A percentile compares a stretch with the other conserved stretches of the same genome.
Conservation (phyloP, 768 basidiomycete genomes). For the Pleurotus tuoliensis region DNA sequence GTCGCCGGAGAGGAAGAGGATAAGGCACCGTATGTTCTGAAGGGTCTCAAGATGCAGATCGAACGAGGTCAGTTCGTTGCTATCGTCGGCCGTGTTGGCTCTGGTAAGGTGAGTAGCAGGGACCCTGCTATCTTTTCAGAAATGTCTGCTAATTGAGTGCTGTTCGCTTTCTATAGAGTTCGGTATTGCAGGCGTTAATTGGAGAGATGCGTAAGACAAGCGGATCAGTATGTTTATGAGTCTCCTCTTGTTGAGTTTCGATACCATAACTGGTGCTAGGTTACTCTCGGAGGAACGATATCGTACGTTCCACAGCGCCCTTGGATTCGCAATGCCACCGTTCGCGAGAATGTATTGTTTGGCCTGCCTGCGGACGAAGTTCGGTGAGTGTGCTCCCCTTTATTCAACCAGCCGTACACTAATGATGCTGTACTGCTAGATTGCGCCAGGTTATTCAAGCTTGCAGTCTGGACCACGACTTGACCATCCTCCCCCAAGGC, state of each 20-base stretch:
- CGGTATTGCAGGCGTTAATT: conserved; percentile 29
- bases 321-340: conserved; percentile 65
- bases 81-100: conserved; percentile 50
- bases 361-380: conserved; percentile 60
- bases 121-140: background rate
- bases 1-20: conserved; percentile 10
- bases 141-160: background rate
- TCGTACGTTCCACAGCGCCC: conserved; percentile 59
- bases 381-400: conserved; percentile 25
- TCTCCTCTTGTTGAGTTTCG: no score
- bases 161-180: conserved; percentile 21
- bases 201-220: conserved; percentile 44
- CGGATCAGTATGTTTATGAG: conserved; percentile 28
- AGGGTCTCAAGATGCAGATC: conserved; percentile 24
- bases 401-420: background rate
- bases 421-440: conserved; percentile 21
- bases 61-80: conserved; percentile 43
- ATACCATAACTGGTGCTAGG: conserved; percentile 19
- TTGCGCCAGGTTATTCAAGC: conserved; percentile 55
- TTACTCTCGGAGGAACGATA: conserved; percentile 48
- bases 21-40: conserved; percentile 27
- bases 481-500: conserved; percentile 66
- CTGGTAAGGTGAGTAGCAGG: conserved; percentile 35
- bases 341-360: conserved; percentile 73
- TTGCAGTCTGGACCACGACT: conserved; percentile 66